A percentile compares a stretch with the other conserved stretches of the same genome.
Conservation (phyloP, 2,329 filamentous ascomycete genomes). For the Aspergillus sp. region DNA sequence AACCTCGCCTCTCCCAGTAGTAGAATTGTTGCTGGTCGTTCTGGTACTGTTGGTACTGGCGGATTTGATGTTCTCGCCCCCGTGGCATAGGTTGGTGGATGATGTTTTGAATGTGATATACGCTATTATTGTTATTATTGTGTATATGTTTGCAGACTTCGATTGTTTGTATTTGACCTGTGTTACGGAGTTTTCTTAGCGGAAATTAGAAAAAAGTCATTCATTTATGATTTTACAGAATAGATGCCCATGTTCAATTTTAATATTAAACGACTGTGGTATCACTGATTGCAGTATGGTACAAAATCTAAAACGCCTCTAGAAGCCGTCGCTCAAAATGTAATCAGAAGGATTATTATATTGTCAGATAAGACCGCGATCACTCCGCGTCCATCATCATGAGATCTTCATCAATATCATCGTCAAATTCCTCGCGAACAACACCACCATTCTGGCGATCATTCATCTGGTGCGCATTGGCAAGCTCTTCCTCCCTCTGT, state of each 20-base stretch:
- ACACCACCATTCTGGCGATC: constrained; percentile 17
- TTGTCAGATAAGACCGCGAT: constrained; percentile 5
- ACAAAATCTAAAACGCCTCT: constrained; percentile 2
- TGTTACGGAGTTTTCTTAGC: constrained; percentile 33
- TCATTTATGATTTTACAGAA: constrained; percentile 18
- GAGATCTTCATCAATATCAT: constrained; percentile 38
- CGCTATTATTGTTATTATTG: constrained; percentile 8
- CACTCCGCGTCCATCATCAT: constrained; percentile 35
- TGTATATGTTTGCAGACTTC: constrained; percentile 13
- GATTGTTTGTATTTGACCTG: constrained; percentile 19
- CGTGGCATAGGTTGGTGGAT: constrained; percentile 30
- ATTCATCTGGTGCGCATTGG: constrained; percentile 19
- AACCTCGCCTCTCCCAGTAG: constrained; percentile 78
- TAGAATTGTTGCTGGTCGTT: constrained; percentile 77
- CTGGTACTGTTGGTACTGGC: constrained; percentile 80
- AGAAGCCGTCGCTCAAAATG: not conserved
- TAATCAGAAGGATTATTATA: constrained; percentile 3
- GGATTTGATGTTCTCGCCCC: constrained; percentile 75
- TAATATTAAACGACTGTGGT: constrained; percentile 11
- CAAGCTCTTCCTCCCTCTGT: constrained; percentile 45
- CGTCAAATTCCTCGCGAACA: constrained; percentile 30
- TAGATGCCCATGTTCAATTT: constrained; percentile 2
- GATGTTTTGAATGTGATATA: constrained; percentile 3
- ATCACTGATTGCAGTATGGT: not conserved
- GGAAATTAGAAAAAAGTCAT: constrained; percentile 28